Evolutionary conservation across 1,284 basidiomycete species (phyloP), one percentile per base, ranked within the genome.

Genomic region (Moesziomyces parantarcticus): DNA sequence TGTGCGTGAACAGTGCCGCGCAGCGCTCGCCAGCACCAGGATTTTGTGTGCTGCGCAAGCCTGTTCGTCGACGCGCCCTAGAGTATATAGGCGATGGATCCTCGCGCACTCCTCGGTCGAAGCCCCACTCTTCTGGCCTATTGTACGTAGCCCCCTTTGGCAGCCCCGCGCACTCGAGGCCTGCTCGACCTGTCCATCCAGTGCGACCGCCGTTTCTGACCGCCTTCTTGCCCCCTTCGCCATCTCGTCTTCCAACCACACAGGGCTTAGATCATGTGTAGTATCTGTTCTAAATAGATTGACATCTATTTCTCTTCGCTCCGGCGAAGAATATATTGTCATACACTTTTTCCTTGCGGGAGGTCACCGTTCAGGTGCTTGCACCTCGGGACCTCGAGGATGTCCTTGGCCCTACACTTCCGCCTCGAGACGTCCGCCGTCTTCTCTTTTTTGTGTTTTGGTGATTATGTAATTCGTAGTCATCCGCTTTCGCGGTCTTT

Each of bases 251-350:
- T 39, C 32, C 32, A 20, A 53, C 26, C 58, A 50, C 49, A 73
- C 70, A 73, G 70, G 74, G 74, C 74, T 76, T 70, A 68, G 74
- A 76, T 76, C 74, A 76, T 70, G 74, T 76, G 74, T 76, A 76
- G 74, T 76, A 76, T 76, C 74, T 76, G 74, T 76, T 76, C 74
- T 76, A 66, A 73, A 72, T 73, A 76, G 70, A 69, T 76, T 76
- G 70, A 73, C 65, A 67, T 69, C 71, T 74, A 74, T 76, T 73
- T 76, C 43, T 63, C 56, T 55, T 58, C 54, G 56, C 74, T 76
- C 70, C 74, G 66, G 69, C 63, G 61, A 55, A 57, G 61, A 65
- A 52, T 58, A 54, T 66, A 26, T 70, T 66, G 62, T 76, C 65
- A 69, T 63, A 56, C 57, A 69, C 70, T 69, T 76, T 76, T 76